Conservation (phyloP, 2,329 filamentous ascomycete species). For the Atkinsonella hypoxylon region DNA sequence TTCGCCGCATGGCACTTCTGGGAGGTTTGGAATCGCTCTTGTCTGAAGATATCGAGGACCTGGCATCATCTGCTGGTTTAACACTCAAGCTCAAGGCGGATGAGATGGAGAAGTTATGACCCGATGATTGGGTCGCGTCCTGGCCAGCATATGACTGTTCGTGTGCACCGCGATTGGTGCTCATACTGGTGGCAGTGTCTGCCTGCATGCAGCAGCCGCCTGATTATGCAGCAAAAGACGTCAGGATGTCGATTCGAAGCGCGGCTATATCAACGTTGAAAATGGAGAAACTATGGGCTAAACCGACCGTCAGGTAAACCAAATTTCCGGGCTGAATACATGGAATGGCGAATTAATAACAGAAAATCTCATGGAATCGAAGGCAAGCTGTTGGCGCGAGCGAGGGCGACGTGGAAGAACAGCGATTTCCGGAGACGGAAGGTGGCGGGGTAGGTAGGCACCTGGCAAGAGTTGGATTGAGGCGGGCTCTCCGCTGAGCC, state of each 20-base stretch:
- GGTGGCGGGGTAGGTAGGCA: constrained; percentile 8
- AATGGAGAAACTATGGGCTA: not conserved
- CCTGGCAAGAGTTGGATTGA: not conserved
- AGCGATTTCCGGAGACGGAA: constrained; percentile 9
- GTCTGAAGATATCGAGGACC: constrained; percentile 40
- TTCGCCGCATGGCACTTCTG: constrained; percentile 46
- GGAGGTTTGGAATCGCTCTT: constrained; percentile 36
- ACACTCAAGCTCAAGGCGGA: constrained; percentile 21
- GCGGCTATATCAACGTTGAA: not conserved
- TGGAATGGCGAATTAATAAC: not conserved
- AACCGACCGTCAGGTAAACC: not conserved
- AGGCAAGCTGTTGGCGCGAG: constrained; percentile 1
- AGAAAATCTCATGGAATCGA: not conserved
- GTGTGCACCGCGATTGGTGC: not conserved
- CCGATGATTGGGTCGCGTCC: constrained; percentile 7
- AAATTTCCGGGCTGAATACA: not conserved
- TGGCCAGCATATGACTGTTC: constrained; percentile 5
- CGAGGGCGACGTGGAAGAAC: constrained; percentile 4
- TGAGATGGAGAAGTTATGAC: constrained; percentile 18
- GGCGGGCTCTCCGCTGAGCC: not conserved
- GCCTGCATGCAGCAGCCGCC: constrained; percentile 5
- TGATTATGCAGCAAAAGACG: constrained; percentile 3
- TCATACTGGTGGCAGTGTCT: constrained; percentile 1
- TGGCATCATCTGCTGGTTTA: constrained; percentile 31
- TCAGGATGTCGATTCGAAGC: not conserved